Percentiles rank a stretch among this genome's conserved stretches.
These are phyloP conservation scores for Casuarina cunninghamiana DNA, from an alignment of 306 rosid genomes.

Conservation along the genomic window DNA sequence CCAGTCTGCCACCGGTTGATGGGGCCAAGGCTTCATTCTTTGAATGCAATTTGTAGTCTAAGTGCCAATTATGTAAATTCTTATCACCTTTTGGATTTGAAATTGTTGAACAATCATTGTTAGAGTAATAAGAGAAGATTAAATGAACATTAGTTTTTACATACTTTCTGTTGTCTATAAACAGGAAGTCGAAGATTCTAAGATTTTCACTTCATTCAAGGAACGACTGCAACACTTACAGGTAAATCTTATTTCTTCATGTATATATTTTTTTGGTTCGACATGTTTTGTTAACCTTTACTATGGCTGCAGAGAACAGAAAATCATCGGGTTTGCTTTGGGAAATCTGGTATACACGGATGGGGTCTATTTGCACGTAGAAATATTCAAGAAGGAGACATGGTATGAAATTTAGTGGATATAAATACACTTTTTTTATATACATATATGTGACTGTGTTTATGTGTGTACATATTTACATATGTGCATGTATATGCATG, in stretches of 20 bases:
- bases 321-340: constrained; percentile 74
- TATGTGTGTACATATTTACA: no score
- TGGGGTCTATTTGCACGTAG: constrained; percentile 98
- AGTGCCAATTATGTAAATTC: constrained; percentile 52
- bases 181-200: constrained; percentile 67
- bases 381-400: constrained; percentile 93
- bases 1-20: constrained; percentile 70
- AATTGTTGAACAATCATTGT: constrained; percentile 16
- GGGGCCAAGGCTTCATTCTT: constrained; percentile 74
- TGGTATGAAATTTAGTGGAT: constrained; percentile 49
- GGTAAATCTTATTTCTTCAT: constrained; percentile 43
- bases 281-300: constrained; percentile 4
- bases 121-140: constrained; percentile 11
- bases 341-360: constrained; percentile 98
- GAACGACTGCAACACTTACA: constrained; percentile 77
- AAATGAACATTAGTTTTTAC: constrained; percentile 13
- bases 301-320: constrained; percentile 70
- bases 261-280: not conserved
- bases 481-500: no score
- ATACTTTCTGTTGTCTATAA: constrained; percentile 26
- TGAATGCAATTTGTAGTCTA: constrained; percentile 55
- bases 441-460: no score
- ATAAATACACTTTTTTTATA: no score
- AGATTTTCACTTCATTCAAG: constrained; percentile 72
- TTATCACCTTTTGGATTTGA: constrained; percentile 15